Evolutionary conservation across 768 basidiomycete genomes (phyloP).

Genomic region (Pulveroboletus sp.): DNA sequence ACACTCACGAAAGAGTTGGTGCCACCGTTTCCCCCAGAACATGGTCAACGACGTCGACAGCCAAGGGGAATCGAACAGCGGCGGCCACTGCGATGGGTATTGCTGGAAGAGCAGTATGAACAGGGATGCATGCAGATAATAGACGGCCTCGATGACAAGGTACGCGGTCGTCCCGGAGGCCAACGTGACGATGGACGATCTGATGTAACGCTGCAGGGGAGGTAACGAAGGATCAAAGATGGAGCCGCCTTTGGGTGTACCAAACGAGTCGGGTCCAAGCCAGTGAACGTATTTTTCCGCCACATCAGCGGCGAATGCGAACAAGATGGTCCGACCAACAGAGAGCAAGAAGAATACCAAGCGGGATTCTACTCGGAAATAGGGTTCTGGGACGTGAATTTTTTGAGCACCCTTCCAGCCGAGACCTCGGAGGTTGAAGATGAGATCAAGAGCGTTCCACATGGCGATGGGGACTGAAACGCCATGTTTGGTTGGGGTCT

Average conservation of each 20-base stretch:
- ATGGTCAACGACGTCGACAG: slow-evolving; percentile 53
- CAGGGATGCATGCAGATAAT: slow-evolving; percentile 42
- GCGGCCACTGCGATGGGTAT: slow-evolving; percentile 57
- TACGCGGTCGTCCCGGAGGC: slow-evolving; percentile 46
- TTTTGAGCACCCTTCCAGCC: slow-evolving; percentile 24
- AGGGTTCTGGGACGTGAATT: slow-evolving; percentile 12
- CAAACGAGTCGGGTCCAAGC: slow-evolving; percentile 42
- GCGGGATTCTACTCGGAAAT: slow-evolving; percentile 19
- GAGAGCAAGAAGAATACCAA: slow-evolving; percentile 15
- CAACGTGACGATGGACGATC: slow-evolving; percentile 43
- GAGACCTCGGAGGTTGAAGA: slow-evolving; percentile 23
- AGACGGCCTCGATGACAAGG: slow-evolving; percentile 40
- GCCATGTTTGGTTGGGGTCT: not conserved
- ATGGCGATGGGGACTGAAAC: slow-evolving; percentile 12
- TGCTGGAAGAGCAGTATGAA: slow-evolving; percentile 48
- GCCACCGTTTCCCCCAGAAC: slow-evolving; percentile 68
- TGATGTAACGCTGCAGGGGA: slow-evolving; percentile 34
- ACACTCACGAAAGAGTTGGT: slow-evolving; percentile 59
- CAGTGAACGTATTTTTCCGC: not conserved
- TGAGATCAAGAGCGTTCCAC: slow-evolving; percentile 30
- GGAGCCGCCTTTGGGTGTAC: slow-evolving; percentile 30
- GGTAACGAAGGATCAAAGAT: slow-evolving; percentile 37
- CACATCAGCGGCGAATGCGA: slow-evolving; percentile 5
- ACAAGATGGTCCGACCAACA: slow-evolving; percentile 8
- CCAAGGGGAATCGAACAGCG: slow-evolving; percentile 59